Evolutionary conservation across 306 rosid genomes (phyloP).

Genomic region (Senna siamea): DNA sequence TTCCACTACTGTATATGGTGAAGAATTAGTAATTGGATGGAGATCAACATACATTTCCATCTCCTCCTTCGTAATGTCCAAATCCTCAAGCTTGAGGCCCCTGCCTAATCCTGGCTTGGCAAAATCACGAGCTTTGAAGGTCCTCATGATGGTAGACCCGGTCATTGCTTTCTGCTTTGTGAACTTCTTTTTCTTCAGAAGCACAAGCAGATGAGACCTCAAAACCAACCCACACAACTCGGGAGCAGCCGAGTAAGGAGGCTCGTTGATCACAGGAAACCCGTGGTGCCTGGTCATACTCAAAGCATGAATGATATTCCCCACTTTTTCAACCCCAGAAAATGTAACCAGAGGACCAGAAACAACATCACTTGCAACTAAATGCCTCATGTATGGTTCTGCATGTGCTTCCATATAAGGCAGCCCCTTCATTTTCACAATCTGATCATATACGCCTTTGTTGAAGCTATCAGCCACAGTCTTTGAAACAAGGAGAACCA

Average conservation of each 20-base stretch:
- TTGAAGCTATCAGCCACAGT: slow-evolving; percentile 77
- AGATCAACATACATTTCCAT: slow-evolving; percentile 80
- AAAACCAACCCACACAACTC: slow-evolving; percentile 77
- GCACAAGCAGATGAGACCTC: slow-evolving; percentile 77
- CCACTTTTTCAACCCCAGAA: slow-evolving; percentile 77
- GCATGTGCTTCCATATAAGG: slow-evolving; percentile 83
- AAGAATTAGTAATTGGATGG: slow-evolving; percentile 66
- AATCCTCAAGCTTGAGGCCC: slow-evolving; percentile 61
- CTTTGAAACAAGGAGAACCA: slow-evolving; percentile 77
- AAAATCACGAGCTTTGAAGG: slow-evolving; percentile 62
- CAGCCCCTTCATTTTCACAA: slow-evolving; percentile 67
- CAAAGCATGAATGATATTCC: slow-evolving; percentile 57
- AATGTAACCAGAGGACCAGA: slow-evolving; percentile 69
- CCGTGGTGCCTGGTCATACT: slow-evolving; percentile 62
- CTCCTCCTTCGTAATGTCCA: slow-evolving; percentile 61
- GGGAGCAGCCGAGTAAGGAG: slow-evolving; percentile 56
- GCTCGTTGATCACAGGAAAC: slow-evolving; percentile 83
- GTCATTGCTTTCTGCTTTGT: slow-evolving; percentile 39
- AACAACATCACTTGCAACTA: slow-evolving; percentile 74
- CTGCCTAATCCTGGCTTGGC: slow-evolving; percentile 81
- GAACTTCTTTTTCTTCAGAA: slow-evolving; percentile 64
- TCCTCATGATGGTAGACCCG: slow-evolving; percentile 42
- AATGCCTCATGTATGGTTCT: slow-evolving; percentile 72
- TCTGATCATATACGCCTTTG: slow-evolving; percentile 83
- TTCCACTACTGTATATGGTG: slow-evolving; percentile 72